These are phyloP conservation scores for Colletotrichum sojae DNA, from an alignment of 2,329 filamentous ascomycete genomes.

Conservation along the genomic window DNA sequence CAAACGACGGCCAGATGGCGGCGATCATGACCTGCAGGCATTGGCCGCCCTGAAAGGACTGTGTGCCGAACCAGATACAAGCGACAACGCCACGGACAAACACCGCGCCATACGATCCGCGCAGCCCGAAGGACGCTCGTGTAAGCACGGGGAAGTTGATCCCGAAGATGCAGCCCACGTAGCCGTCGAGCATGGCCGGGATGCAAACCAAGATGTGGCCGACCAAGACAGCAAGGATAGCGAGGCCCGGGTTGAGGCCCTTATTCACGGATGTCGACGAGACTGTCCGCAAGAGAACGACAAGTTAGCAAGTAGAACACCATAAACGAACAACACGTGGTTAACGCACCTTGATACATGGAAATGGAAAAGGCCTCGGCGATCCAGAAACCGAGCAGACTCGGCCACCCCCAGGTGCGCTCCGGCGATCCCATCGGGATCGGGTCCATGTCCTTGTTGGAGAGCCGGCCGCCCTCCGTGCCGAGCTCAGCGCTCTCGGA, in stretches of 20 bases:
- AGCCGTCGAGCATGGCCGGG: slow-evolving; percentile 41
- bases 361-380: slow-evolving; percentile 42
- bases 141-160: slow-evolving; percentile 50
- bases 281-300: slow-evolving; percentile 8
- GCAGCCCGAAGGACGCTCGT: slow-evolving; percentile 48
- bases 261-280: slow-evolving; percentile 35
- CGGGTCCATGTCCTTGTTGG: slow-evolving; percentile 43
- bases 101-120: slow-evolving; percentile 48
- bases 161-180: slow-evolving; percentile 46
- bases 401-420: slow-evolving; percentile 42
- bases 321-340: too few species aligned
- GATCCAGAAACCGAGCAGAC: slow-evolving; percentile 42
- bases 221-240: slow-evolving; percentile 42
- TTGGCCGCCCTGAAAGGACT: slow-evolving; percentile 48
- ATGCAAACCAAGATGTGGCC: slow-evolving; percentile 42
- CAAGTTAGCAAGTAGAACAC: too few species aligned
- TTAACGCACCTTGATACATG: slow-evolving; percentile 35
- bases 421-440: slow-evolving; percentile 40
- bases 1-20: slow-evolving; percentile 58
- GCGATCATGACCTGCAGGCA: slow-evolving; percentile 51
- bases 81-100: slow-evolving; percentile 53
- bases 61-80: slow-evolving; percentile 55
- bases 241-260: slow-evolving; percentile 41
- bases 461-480: slow-evolving; percentile 32
- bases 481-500: slow-evolving; percentile 30